These are phyloP conservation scores for Prinsepia uniflora DNA, from an alignment of 306 rosid species.

Conservation along the genomic window DNA sequence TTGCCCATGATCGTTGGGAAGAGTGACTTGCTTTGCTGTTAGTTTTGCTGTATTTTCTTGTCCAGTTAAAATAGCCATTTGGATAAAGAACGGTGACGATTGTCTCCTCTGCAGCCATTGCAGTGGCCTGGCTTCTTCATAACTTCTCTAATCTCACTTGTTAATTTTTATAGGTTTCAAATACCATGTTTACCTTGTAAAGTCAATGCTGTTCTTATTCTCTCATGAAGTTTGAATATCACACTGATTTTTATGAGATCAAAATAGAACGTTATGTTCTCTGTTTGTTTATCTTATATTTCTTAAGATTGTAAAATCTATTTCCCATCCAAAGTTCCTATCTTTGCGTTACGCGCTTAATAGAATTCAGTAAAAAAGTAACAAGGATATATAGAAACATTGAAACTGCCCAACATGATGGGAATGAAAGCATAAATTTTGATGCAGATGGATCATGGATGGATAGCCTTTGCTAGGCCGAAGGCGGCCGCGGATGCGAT, in stretches of 20 bases:
- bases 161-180: not conserved
- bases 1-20: not conserved
- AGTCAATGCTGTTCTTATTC: not conserved
- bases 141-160: not conserved
- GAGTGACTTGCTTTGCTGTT: not conserved
- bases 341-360: not conserved
- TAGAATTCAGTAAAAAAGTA: not conserved
- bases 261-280: no score
- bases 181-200: not conserved
- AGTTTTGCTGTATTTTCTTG: not conserved
- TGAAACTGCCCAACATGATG: not conserved
- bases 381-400: not conserved
- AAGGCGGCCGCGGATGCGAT: constrained; percentile 81
- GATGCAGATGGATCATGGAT: constrained; percentile 20
- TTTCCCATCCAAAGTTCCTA: no score
- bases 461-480: constrained; percentile 73
- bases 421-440: not conserved
- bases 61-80: not conserved
- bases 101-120: not conserved
- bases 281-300: no score
- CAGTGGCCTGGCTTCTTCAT: not conserved
- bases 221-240: not conserved
- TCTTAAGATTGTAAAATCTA: no score
- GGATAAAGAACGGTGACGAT: not conserved
- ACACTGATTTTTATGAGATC: not conserved